Conservation (phyloP, 768 basidiomycete species). For the Amanita thiersii region DNA sequence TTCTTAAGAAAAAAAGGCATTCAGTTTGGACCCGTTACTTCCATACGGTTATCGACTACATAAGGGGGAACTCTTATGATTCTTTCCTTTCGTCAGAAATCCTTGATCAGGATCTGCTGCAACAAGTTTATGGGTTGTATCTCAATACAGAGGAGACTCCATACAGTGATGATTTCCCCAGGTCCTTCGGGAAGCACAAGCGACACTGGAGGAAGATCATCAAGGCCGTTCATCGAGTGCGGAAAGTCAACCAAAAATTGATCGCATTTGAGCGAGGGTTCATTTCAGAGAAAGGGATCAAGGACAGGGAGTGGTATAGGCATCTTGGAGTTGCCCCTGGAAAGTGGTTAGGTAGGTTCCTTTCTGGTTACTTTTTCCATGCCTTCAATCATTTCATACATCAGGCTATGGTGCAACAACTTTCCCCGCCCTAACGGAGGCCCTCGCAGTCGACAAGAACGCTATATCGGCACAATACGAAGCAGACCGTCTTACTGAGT, state of each 20-base stretch:
- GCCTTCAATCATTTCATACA: not conserved
- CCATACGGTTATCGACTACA: not conserved
- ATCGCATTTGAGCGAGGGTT: slow-evolving; percentile 71
- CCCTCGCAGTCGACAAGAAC: slow-evolving; percentile 64
- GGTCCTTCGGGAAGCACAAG: slow-evolving; percentile 28
- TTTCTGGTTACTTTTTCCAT: not conserved
- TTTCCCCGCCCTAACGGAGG: slow-evolving; percentile 72
- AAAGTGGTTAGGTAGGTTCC: slow-evolving; percentile 62
- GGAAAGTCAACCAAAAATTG: slow-evolving; percentile 57
- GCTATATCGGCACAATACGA: slow-evolving; percentile 53
- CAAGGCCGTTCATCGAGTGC: slow-evolving; percentile 51
- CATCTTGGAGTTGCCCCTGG: slow-evolving; percentile 85
- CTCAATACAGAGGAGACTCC: slow-evolving; percentile 10
- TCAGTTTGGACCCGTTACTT: slow-evolving; percentile 11
- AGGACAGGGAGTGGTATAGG: slow-evolving; percentile 78
- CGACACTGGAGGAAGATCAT: slow-evolving; percentile 29
- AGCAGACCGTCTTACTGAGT: slow-evolving; percentile 40
- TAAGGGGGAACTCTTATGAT: not conserved
- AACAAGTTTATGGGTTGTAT: too few relatives aligned
- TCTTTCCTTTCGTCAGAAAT: slow-evolving; percentile 3
- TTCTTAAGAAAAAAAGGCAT: slow-evolving; percentile 26
- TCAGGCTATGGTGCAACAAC: slow-evolving; percentile 81
- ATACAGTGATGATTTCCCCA: slow-evolving; percentile 17
- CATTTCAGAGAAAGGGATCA: slow-evolving; percentile 69
- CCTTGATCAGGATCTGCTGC: too few relatives aligned